Conservation (phyloP, 2,329 filamentous ascomycete genomes). For the Corynespora cassiicola region DNA sequence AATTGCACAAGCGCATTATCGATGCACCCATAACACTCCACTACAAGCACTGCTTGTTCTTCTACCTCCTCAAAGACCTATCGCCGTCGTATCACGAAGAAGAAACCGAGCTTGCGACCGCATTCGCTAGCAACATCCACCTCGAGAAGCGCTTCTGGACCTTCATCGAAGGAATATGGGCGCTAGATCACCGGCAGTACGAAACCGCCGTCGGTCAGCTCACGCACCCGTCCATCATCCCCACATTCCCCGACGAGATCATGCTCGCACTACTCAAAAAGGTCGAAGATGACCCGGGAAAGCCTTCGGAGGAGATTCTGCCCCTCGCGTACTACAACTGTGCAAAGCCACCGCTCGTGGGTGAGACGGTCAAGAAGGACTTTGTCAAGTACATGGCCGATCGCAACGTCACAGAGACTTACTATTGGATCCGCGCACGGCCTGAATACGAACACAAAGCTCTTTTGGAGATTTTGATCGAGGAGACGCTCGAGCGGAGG, state of each 20-base stretch:
- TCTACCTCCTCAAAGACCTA: slow-evolving; percentile 82
- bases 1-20: slow-evolving; percentile 74
- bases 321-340: slow-evolving; percentile 81
- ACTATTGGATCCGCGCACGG: slow-evolving; percentile 73
- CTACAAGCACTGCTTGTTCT: slow-evolving; percentile 82
- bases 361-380: slow-evolving; percentile 65
- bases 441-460: slow-evolving; percentile 66
- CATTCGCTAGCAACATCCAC: slow-evolving; percentile 68
- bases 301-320: slow-evolving; percentile 46
- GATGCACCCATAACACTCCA: slow-evolving; percentile 70
- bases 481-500: slow-evolving; percentile 31
- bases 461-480: slow-evolving; percentile 72
- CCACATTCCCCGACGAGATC: slow-evolving; percentile 85
- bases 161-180: slow-evolving; percentile 83
- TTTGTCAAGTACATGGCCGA: slow-evolving; percentile 73
- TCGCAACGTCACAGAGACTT: slow-evolving; percentile 73
- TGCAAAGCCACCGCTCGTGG: slow-evolving; percentile 74
- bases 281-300: slow-evolving; percentile 54
- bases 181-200: slow-evolving; percentile 76
- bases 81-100: slow-evolving; percentile 57
- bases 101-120: slow-evolving; percentile 59
- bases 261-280: slow-evolving; percentile 69
- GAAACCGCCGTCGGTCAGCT: slow-evolving; percentile 72
- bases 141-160: slow-evolving; percentile 79
- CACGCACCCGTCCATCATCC: slow-evolving; percentile 78